Conservation (phyloP, 192 early-diverging fungal genomes). For the Podila epigama region DNA sequence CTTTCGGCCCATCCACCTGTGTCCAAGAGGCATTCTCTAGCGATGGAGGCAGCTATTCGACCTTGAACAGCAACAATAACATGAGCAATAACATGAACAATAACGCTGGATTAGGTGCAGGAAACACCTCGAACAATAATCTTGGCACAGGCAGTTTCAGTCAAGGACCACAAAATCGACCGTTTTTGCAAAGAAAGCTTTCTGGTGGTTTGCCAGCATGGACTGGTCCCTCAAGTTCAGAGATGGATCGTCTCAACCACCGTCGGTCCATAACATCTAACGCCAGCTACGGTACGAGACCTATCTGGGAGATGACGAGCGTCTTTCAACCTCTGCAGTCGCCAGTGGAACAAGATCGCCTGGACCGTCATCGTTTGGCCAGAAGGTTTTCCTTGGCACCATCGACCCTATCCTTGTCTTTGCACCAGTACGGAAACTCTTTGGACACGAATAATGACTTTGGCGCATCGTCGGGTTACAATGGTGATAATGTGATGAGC, state of each 20-base stretch:
- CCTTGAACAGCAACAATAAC: neutral
- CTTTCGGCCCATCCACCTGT: neutral
- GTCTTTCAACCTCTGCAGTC: constrained; percentile 13
- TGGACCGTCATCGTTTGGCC: constrained; percentile 14
- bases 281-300: constrained; percentile 8
- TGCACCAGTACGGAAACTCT: constrained; percentile 17
- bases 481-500: neutral
- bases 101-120: no score
- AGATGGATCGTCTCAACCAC: constrained; percentile 3
- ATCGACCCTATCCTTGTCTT: constrained; percentile 14
- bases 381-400: constrained; percentile 30
- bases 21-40: constrained; percentile 14
- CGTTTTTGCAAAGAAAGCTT: constrained; percentile 5
- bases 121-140: neutral
- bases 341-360: constrained; percentile 10
- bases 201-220: constrained; percentile 20
- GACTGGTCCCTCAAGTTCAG: neutral
- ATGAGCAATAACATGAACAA: neutral
- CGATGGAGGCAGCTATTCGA: neutral
- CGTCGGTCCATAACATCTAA: constrained; percentile 32
- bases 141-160: neutral
- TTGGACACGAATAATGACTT: neutral
- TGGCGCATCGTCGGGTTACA: neutral
- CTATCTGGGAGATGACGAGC: constrained; percentile 32
- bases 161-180: neutral